Base-by-base conservation (phyloP, 2,329 filamentous ascomycete species). In the Hymenoscyphus occultus region DNA sequence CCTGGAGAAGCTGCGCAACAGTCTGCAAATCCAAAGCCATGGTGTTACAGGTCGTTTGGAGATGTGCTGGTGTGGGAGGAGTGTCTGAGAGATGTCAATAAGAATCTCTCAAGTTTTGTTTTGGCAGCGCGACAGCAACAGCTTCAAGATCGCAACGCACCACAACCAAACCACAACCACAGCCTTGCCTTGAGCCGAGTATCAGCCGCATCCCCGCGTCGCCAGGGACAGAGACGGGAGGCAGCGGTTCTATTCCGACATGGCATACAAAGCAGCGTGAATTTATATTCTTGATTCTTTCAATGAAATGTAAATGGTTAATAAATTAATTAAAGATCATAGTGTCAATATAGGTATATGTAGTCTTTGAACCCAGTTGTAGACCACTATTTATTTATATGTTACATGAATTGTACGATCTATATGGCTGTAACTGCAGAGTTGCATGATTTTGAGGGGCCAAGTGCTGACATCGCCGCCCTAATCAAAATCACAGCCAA, bases 1-100 rank as follows among this genome's bases (percentile, higher is more conserved):
- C 92, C 79, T 96, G 86, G 69, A 99, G 88, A 78, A 98, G 85
- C 83, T 92, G 87, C 69, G 92, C 90, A 77, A 97, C 80, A 70
- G 80, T 78, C 76, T 84, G 80, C 69, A 88, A 80, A 77, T 86
- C 83, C 69, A 82, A 79, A 73, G 86, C 83, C 86, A 90, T 90
- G 74, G 74, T 76, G 71, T 48, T 63, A 63, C 63, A 63, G 31
- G 39, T 35, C 28, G 9, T 59, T 56, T 63, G 61, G 59, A 59
- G 64, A 22, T 45, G 22, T 56, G 56, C 28, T 22, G 35, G 61
- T 22, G 42, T 32, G 9, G 28, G 22, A 13, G 28, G 31, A 13
- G 13, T 35, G 48, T 22, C 22, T 19, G 48, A 54, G 48, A 54
- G n/a, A 54, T 54, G 48, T 54, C 19, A 28, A 54, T 28, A 54